Base-by-base conservation (phyloP, 1,284 basidiomycete species). In the Ustilago esculenta region DNA sequence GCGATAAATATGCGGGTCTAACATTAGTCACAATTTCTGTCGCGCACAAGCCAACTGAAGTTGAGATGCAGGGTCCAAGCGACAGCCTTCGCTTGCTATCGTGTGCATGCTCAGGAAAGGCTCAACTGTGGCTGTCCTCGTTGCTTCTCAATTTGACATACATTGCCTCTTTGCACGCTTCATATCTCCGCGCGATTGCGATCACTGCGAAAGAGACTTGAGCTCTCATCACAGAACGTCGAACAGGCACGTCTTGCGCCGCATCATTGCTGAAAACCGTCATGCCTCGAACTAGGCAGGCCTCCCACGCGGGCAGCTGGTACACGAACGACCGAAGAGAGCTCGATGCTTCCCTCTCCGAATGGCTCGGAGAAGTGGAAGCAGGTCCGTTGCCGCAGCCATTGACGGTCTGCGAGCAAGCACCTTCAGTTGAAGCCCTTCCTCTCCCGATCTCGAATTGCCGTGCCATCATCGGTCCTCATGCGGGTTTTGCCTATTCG, bases 381-480 rank as follows among this genome's bases (percentile, higher is more conserved):
- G 7, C 49, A 6, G 8, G 23, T 9, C 18, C 20, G 9, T 37
- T 68, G 1, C 67, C 66, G 7, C 5, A 17, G 5, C 56, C 71
- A 2, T 29, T 54, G 2, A 37, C 55, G 0, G 56, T 66, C 9
- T 57, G 51, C 21, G 24, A 49, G 6, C 27, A 33, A 14, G 14
- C 18, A 10, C 37, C 44, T 3, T 21, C 30, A 24, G 30, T 40
- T 46, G 48, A 82, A 25, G 76, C 82, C 4, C 89, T 87, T 54
- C 55, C 73, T 0, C 86, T 87, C 25, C 94, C 94, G 1, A 85
- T 95, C 54, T 76, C 84, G 33, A 87, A 88, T 12, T 92, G 90
- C 79, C 95, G 92, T 83, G 95, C 94, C 9, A 87, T 98, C 79
- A 96, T 99, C 55, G 94, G 90, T n/a, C 96, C 96, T 4, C 96